Base-by-base conservation (phyloP, 768 basidiomycete species). In the Pisolithus orientalis region DNA sequence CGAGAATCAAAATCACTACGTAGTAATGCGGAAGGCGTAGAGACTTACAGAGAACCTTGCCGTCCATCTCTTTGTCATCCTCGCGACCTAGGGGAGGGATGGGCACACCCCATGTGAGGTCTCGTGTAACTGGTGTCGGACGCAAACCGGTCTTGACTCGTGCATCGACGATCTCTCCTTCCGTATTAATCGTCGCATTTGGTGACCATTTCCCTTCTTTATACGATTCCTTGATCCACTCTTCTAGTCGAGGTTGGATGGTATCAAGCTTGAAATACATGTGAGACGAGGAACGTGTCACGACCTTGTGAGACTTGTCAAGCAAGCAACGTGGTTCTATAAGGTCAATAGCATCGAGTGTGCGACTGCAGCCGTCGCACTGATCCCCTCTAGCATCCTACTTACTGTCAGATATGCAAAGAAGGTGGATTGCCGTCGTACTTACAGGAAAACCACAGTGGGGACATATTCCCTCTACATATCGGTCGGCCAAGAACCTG, bases 321-420 rank as follows among this genome's bases (percentile, higher is more conserved):
- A 96, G 78, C 50, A 94, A 82, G 66, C 96, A 99, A 40, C 94
- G 84, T n/a, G 96, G 96, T 59, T 92, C 86, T 68, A 97, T 78
- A 50, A 99, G 80, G 60, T 96, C 93, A 54, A 94, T 80, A 2
- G 96, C 92, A 57, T 97, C 92, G 42, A 96, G 80, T 2, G 96
- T 97, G 50, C 90, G 80, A 43, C 86, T 84, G 67, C 96, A 99
- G 50, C 83, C 76, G 68, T 99, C 96, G 68, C 96, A 99, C 73
- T 99, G 96, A 67, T 99, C 96, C 7, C 96, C 96, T 34, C 96
- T 88, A 32, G 95, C 96, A 61, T 97, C 96, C 87, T 92, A 51
- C 27, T 17, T 44, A 38, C 6, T 27, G 56, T 43, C 40, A 6
- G 24, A 53, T 13, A 17, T 42, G 28, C 1, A 24, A 16, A 34